phyloP scores from a whole-genome alignment of 768 basidiomycete species.

The Russula brevipes region DNA sequence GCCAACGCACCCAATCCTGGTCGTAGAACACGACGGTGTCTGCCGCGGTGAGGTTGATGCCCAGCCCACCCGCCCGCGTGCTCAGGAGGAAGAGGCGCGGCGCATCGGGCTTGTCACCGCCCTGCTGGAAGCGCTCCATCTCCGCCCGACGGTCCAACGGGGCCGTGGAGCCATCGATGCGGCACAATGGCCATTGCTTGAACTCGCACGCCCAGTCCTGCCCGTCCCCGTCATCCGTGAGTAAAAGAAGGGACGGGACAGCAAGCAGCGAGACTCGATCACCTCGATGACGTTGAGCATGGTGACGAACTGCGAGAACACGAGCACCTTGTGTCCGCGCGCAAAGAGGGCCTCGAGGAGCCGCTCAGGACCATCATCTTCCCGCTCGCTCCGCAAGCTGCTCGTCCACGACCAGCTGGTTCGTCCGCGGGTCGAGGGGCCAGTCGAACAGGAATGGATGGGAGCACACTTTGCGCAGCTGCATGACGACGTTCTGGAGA shows the following conservation, averaged over 20 bases:
- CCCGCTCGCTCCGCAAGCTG: conserved; percentile 83
- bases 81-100: conserved; percentile 76
- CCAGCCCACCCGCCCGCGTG: conserved; percentile 74
- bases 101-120: conserved; percentile 54
- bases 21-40: conserved; percentile 95
- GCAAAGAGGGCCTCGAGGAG: conserved; percentile 78
- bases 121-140: conserved; percentile 80
- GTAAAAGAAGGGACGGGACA: conserved; percentile 4
- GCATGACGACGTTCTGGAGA: conserved; percentile 91
- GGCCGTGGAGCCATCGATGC: conserved; percentile 85
- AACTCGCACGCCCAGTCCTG: conserved; percentile 84
- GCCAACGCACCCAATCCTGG: conserved; percentile 70
- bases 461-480: conserved; percentile 92
- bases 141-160: conserved; percentile 79
- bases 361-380: conserved; percentile 95
- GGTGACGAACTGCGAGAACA: conserved; percentile 91
- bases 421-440: conserved; percentile 60
- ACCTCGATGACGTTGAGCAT: conserved; percentile 97
- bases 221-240: not conserved
- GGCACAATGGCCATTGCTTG: conserved; percentile 79
- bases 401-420: conserved; percentile 62
- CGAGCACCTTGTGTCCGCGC: conserved; percentile 75
- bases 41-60: conserved; percentile 75
- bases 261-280: not conserved
- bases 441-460: conserved; percentile 90